Percentiles rank a stretch among this genome's conserved stretches.
Evolutionary conservation across 139 green algal species (phyloP).

Genomic region (Mesotaenium endlicherianum): DNA sequence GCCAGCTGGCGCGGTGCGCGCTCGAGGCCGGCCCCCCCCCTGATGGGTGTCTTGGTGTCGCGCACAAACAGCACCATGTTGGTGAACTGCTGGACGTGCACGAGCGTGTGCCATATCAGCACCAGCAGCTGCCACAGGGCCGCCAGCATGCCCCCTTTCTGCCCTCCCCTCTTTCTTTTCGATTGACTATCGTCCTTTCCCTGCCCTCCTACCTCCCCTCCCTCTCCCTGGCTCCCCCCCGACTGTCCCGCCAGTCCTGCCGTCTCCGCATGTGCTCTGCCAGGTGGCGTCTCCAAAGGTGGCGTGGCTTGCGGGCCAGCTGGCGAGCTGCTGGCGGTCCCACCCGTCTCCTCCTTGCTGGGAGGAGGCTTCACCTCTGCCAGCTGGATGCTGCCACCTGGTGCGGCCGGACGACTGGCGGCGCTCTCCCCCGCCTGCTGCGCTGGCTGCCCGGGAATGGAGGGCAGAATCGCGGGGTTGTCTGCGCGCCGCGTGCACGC

Average conservation of each 20-base stretch:
- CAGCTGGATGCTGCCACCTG: no score
- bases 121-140: background rate
- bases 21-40: background rate
- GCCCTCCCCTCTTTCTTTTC: no score
- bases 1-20: background rate
- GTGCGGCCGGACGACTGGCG: no score
- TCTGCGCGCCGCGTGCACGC: slow-evolving; percentile 20
- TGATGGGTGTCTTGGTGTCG: slow-evolving; percentile 1
- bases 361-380: background rate
- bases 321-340: background rate
- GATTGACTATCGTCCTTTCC: no score
- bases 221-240: background rate
- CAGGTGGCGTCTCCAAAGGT: background rate
- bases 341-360: background rate
- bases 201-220: background rate
- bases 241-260: background rate
- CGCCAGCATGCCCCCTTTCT: background rate
- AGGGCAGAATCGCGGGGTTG: slow-evolving; percentile 1
- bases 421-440: no score
- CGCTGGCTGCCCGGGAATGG: background rate
- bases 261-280: background rate
- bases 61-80: slow-evolving; percentile 3
- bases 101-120: slow-evolving; percentile 14
- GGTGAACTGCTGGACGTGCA: background rate
- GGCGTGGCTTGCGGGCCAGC: background rate